Evolutionary conservation across 495 filamentous ascomycete species (phyloP).

Genomic region (Aspergillus sclerotiicarbonarius): DNA sequence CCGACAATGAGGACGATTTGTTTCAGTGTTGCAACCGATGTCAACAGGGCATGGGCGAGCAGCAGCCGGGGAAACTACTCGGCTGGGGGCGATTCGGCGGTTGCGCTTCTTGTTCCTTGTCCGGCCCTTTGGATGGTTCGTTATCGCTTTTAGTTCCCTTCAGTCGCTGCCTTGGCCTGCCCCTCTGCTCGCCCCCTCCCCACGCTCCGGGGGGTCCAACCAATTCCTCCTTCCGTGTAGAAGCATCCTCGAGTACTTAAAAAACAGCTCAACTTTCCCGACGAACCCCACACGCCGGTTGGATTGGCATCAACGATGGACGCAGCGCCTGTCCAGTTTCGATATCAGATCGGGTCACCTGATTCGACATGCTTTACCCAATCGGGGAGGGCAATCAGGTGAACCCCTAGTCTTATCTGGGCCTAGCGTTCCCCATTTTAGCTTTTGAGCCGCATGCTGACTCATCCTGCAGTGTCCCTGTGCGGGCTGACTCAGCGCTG

Average conservation of each 20-base stretch:
- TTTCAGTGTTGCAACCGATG: background rate
- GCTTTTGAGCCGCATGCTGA: conserved; percentile 46
- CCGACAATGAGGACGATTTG: background rate
- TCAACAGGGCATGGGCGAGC: background rate
- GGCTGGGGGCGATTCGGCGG: background rate
- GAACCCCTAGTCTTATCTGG: conserved; percentile 18
- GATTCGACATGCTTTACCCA: conserved; percentile 20
- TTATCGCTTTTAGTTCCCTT: background rate
- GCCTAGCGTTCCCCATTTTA: conserved; percentile 32
- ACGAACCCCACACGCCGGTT: background rate
- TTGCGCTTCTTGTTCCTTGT: background rate
- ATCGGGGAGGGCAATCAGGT: conserved; percentile 20
- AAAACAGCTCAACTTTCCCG: background rate
- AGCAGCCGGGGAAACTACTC: background rate
- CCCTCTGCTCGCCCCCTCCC: background rate
- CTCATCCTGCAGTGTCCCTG: background rate
- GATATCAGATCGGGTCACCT: conserved; percentile 21
- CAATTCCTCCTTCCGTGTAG: background rate
- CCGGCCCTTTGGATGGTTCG: background rate
- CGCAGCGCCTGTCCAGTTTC: background rate
- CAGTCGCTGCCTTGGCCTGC: background rate
- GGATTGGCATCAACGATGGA: background rate
- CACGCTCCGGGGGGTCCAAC: background rate
- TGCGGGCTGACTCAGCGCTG: conserved; percentile 8
- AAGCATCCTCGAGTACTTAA: background rate